A percentile compares a stretch with the other conserved stretches of the same genome.
Evolutionary conservation across 179 eudicot species (phyloP).

Genomic region (Dionaea muscipula): DNA sequence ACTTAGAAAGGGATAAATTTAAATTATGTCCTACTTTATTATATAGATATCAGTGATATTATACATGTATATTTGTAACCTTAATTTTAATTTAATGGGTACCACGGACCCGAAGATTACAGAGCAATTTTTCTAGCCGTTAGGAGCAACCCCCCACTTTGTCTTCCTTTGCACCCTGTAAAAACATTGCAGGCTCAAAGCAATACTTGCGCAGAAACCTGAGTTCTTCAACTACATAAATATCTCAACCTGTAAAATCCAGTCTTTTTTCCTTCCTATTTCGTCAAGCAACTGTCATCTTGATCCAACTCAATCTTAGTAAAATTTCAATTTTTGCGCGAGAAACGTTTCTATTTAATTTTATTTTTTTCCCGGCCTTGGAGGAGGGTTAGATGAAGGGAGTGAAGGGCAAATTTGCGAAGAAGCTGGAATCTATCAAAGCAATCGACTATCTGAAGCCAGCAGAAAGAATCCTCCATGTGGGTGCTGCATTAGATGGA

Average conservation of each 20-base stretch:
- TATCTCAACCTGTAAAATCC: not conserved
- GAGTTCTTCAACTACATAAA: not conserved
- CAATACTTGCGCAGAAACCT: not conserved
- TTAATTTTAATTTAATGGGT: too few species aligned
- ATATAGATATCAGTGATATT: too few species aligned
- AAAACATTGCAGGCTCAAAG: not conserved
- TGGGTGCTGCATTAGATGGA: constrained; percentile 36
- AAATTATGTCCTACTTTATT: too few species aligned
- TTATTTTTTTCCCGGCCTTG: too few species aligned
- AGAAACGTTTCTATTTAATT: not conserved
- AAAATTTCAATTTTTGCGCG: not conserved
- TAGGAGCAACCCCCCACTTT: not conserved
- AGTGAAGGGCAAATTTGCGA: constrained; percentile 72
- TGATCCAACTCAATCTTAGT: not conserved
- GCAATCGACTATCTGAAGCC: constrained; percentile 48
- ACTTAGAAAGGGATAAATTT: too few species aligned
- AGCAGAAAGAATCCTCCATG: constrained; percentile 56
- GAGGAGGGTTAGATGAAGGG: constrained; percentile 46
- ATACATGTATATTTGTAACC: too few species aligned
- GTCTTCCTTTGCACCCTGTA: not conserved
- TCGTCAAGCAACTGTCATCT: not conserved
- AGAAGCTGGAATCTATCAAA: constrained; percentile 62
- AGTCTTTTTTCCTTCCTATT: not conserved
- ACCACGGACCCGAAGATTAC: too few species aligned
- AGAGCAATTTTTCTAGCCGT: constrained; percentile 7